Percentiles rank a stretch among this genome's conserved stretches.
These are phyloP conservation scores for Plasmodium gaboni DNA, from an alignment of 169 alveolate genomes.

Conservation along the genomic window DNA sequence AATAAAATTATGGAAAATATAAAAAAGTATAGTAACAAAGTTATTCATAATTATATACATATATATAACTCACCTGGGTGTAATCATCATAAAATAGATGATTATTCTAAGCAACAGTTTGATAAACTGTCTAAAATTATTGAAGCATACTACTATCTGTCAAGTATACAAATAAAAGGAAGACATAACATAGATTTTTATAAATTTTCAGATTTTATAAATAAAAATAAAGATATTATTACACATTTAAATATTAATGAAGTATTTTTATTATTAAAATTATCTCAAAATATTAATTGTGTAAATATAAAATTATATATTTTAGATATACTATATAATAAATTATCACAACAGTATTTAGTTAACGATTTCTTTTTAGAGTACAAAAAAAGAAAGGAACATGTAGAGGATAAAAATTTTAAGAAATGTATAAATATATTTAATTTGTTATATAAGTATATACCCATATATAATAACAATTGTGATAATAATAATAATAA, in stretches of 20 bases:
- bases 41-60: too few species aligned
- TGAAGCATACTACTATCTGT: constrained; percentile 26
- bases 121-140: constrained; percentile 10
- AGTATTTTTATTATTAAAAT: constrained; percentile 24
- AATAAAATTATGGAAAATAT: too few species aligned
- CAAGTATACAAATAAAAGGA: constrained; percentile 13
- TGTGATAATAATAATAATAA: not conserved
- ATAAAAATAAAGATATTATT: not conserved
- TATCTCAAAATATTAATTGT: not conserved
- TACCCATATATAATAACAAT: not conserved
- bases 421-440: constrained; percentile 12
- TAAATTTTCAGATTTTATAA: too few species aligned
- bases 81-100: too few species aligned
- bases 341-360: not conserved
- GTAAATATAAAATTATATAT: constrained; percentile 7
- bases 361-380: not conserved
- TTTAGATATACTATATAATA: constrained; percentile 1
- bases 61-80: too few species aligned
- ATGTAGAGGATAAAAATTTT: constrained; percentile 2
- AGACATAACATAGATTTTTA: too few species aligned
- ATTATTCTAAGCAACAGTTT: not conserved
- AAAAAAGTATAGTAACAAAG: too few species aligned
- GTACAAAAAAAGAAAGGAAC: not conserved
- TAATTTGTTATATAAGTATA: not conserved
- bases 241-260: not conserved